Evolutionary conservation across 78 protist species (phyloP).

Genomic region (Bodo saltans): DNA sequence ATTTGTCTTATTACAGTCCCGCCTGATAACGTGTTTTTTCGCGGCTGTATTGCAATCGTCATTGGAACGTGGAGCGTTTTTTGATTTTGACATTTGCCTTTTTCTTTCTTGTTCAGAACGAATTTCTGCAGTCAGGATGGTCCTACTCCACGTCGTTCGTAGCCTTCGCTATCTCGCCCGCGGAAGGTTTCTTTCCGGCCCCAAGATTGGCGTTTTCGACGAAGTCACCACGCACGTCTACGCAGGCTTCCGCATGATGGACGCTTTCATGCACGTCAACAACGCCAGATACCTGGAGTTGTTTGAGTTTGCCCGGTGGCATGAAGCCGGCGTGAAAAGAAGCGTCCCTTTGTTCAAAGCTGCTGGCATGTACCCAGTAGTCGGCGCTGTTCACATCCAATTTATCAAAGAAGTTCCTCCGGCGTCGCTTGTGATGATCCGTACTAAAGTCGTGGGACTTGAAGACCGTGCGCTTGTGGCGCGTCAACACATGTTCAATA

Average conservation of each 20-base stretch:
- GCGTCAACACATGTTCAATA: too few relatives aligned
- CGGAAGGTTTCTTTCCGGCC: too few relatives aligned
- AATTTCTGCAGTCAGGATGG: too few relatives aligned
- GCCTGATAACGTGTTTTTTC: too few relatives aligned
- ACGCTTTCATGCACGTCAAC: neutral
- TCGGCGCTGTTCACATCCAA: neutral
- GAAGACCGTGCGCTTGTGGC: neutral
- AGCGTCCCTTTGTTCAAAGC: neutral
- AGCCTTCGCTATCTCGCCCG: too few relatives aligned
- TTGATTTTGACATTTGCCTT: too few relatives aligned
- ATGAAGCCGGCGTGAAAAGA: neutral
- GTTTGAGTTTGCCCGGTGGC: neutral
- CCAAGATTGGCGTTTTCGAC: neutral
- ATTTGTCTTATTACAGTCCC: too few relatives aligned
- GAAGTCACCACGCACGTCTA: neutral
- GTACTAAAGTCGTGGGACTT: neutral
- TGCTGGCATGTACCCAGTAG: neutral
- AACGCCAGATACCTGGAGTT: neutral
- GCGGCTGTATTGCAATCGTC: too few relatives aligned
- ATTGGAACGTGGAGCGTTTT: too few relatives aligned
- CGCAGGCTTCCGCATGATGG: neutral
- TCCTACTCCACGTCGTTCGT: too few relatives aligned
- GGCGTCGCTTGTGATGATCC: neutral
- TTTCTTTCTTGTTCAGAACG: too few relatives aligned
- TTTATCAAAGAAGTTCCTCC: neutral